Evolutionary conservation across 2,329 filamentous ascomycete genomes (phyloP).

Genomic region (Emericellopsis cladophorae): DNA sequence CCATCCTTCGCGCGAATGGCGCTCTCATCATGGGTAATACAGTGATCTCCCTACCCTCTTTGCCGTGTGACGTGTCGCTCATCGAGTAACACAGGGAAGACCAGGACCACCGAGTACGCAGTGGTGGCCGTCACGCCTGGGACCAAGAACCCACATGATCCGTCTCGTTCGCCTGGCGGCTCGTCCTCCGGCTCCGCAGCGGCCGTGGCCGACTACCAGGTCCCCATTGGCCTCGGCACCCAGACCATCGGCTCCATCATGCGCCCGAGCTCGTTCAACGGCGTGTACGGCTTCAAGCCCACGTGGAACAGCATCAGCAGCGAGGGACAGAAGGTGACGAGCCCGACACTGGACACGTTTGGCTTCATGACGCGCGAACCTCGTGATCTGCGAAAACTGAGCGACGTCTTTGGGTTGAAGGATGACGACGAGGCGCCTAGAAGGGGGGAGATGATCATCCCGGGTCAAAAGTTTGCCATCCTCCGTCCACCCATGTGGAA

Average conservation of each 20-base stretch:
- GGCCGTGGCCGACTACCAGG: conserved; percentile 52
- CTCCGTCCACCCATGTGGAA: conserved; percentile 39
- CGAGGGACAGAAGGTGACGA: conserved; percentile 48
- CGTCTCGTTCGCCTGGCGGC: conserved; percentile 50
- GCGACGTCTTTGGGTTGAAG: conserved; percentile 36
- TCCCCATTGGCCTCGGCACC: conserved; percentile 46
- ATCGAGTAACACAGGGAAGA: conserved; percentile 12
- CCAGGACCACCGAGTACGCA: conserved; percentile 52
- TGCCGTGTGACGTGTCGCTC: neutral
- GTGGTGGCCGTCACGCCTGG: conserved; percentile 37
- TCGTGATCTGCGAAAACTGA: conserved; percentile 43
- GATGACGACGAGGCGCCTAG: conserved; percentile 21
- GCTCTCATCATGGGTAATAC: conserved; percentile 33
- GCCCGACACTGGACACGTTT: conserved; percentile 46
- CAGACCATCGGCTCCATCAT: conserved; percentile 55
- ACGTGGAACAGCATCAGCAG: conserved; percentile 51
- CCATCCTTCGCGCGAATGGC: conserved; percentile 36
- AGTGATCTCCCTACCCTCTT: neutral
- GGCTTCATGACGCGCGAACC: conserved; percentile 47
- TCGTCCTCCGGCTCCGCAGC: conserved; percentile 56
- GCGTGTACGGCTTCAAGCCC: conserved; percentile 52
- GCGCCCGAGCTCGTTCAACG: conserved; percentile 51
- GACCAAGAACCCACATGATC: conserved; percentile 52
- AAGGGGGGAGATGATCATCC: conserved; percentile 29
- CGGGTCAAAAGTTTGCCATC: conserved; percentile 39